phyloP scores from a whole-genome alignment of 345 rosid species.

The Salix suchowensis region DNA sequence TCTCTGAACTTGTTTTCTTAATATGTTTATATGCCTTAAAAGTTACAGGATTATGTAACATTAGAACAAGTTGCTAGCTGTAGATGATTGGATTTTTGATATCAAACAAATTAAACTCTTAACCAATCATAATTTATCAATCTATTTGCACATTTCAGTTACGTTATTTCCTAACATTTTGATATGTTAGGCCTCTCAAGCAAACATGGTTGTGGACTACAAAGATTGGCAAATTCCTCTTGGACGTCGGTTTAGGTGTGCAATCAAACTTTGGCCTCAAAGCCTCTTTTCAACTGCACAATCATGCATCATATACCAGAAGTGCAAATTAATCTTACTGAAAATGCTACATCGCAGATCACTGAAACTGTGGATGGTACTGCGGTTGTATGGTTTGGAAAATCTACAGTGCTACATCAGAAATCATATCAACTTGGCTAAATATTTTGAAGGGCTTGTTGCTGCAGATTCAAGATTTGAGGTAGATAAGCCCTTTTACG shows the following conservation, averaged over 20 bases:
- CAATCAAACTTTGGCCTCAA: slow-evolving; percentile 10
- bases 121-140: background rate
- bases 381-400: slow-evolving; percentile 73
- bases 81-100: background rate
- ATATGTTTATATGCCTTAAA: background rate
- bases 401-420: slow-evolving; percentile 62
- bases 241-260: slow-evolving; percentile 86
- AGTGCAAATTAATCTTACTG: background rate
- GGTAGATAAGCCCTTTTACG: slow-evolving; percentile 33
- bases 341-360: slow-evolving; percentile 41
- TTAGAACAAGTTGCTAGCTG: background rate
- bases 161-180: background rate
- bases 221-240: slow-evolving; percentile 98
- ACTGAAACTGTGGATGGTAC: slow-evolving; percentile 87
- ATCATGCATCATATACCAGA: background rate
- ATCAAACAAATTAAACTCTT: too few relatives aligned
- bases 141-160: background rate
- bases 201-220: slow-evolving; percentile 83
- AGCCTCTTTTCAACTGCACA: background rate
- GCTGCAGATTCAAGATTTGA: slow-evolving; percentile 64
- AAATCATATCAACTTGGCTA: slow-evolving; percentile 72
- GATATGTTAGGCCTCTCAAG: slow-evolving; percentile 61
- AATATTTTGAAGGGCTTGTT: slow-evolving; percentile 55
- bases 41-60: background rate
- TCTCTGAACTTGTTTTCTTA: background rate